Base-by-base conservation (phyloP, 116 monocot species). In the Papilionanthe hybrid region DNA sequence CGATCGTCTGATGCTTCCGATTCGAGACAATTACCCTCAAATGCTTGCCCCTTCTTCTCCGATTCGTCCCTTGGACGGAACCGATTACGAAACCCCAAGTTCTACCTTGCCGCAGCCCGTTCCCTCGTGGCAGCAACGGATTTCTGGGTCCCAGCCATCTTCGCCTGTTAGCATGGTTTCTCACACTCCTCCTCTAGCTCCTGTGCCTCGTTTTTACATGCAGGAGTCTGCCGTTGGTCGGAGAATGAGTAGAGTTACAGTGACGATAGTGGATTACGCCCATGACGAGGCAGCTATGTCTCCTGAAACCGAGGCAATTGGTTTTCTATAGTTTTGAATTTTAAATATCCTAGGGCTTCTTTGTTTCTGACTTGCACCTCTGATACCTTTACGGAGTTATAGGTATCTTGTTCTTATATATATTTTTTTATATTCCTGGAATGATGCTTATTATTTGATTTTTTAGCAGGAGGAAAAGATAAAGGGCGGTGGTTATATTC, bases 261-360 rank as follows among this genome's bases (percentile, higher is more conserved):
- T 93, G 15, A 78, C 79, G 5, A 96, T 96, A 23, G 96, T 96
- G 77, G 93, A 96, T 79, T 96, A 96, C 56, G 96, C 50, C 6
- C 96, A 96, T 32, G 96, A 96, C 72, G 96, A 96, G 55, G 77
- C 80, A 20, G 93, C 88, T 25, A 86, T 96, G 87, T 93, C 96
- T 8, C 96, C 96, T 0, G 93, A 93, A 42, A 78, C 79, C 9
- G 91, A 93, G 87, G 96, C 93, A 53, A 77, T 77, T 58, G 6
- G 25, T 65, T 65, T 65, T 65, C 9, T 65, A n/a, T 65, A 7
- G 4, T 65, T n/a, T 65, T n/a, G 2, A 65, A 8, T 23, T 12
- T 65, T 23, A 65, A 65, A 0, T 65, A 17, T 17, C 4, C 17
- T 53, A 53, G 53, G 53, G 53, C 37, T 53, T 53, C 53, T 53